These are phyloP conservation scores for Ceratocystis alfenasii DNA, from an alignment of 2,329 filamentous ascomycete species.

Conservation along the genomic window DNA sequence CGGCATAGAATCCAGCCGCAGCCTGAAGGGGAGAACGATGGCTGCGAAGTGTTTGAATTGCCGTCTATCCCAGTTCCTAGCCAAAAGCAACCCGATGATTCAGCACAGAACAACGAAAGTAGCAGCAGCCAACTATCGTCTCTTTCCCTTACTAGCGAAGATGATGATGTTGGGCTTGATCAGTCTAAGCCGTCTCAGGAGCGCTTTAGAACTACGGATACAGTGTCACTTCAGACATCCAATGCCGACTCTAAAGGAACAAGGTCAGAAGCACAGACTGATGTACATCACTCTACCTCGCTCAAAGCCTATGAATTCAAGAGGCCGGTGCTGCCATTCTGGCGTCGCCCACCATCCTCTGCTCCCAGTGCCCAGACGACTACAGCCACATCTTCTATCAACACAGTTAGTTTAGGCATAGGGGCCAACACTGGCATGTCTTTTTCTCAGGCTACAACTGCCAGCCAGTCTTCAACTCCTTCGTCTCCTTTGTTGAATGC, in stretches of 20 bases:
- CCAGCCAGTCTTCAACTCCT: constrained; percentile 27
- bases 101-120: background rate
- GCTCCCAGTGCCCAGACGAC: constrained; percentile 3
- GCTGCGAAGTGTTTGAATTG: background rate
- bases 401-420: constrained; percentile 22
- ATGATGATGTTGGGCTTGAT: background rate
- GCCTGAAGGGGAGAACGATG: constrained; percentile 22
- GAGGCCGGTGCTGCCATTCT: background rate
- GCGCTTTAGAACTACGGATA: background rate
- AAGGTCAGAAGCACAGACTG: background rate
- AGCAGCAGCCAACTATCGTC: background rate
- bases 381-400: background rate
- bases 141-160: background rate
- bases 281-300: background rate
- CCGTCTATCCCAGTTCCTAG: background rate
- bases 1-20: constrained; percentile 28
- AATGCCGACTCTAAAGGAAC: background rate
- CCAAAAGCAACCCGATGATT: background rate
- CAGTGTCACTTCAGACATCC: background rate
- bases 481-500: constrained; percentile 28
- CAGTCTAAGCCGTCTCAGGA: background rate
- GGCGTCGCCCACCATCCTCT: constrained; percentile 5
- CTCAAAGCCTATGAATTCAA: background rate
- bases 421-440: constrained; percentile 25
- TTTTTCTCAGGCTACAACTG: constrained; percentile 36